Evolutionary conservation across 495 filamentous ascomycete species (phyloP), one percentile per base, ranked within the genome.

Genomic region (Penicillium subrubescens): DNA sequence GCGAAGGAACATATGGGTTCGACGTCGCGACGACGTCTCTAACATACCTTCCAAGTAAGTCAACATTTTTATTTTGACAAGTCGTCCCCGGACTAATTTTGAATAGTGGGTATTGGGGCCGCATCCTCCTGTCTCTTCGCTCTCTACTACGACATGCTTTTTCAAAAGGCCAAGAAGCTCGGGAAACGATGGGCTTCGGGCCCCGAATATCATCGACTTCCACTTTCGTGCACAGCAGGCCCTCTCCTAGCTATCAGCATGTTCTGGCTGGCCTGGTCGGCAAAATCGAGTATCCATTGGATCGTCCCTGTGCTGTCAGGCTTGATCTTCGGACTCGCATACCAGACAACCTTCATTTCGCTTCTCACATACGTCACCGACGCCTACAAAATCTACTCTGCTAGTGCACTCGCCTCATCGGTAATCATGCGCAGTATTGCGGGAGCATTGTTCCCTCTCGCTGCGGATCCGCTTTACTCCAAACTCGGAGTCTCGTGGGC

Each of bases 281-380:
- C 89, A 1, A 77, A 77, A 4, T 52, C 75, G 3, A 74, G 67
- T 21, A 79, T 91, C 11, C 82, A 85, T 61, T 92, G 86, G 79
- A 81, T 86, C n/a, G 84, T 86, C 4, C 89, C 90, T 0, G 81
- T 87, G 23, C 67, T 91, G 3, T 83, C 87, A 0, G 89, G 89
- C 0, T 68, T 92, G 11, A 76, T 87, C 2, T 93, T 92, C 65
- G 91, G 91, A 19, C 78, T 88, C 34, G 90, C 88, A 8, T 92
- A 89, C 71, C 77, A 86, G 10, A 77, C 86, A 19, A 84, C 88
- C 19, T 92, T 91, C 72, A 87, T 88, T 46, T 85, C 87, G 0
- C 82, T 90, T 29, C 74, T 93, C 11, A 94, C 91, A 64, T 94
- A 93, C 62, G 79, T 93, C 48, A 88, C 89, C 12, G 91, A 94